These are phyloP conservation scores for Candida nitratophila DNA, from an alignment of 805 yeast species.

Conservation along the genomic window DNA sequence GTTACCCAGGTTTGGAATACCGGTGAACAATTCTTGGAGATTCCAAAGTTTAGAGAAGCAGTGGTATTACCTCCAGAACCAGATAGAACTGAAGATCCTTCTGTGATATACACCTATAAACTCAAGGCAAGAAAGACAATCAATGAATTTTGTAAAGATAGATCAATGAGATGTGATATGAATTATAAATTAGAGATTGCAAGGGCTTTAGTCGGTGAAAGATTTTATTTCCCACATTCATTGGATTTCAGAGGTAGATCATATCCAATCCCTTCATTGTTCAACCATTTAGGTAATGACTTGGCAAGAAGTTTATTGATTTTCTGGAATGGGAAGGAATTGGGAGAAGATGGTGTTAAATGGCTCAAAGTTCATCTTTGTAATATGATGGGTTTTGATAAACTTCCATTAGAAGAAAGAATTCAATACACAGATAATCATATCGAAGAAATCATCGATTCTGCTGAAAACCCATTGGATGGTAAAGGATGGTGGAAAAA, in stretches of 20 bases:
- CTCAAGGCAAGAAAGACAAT: conserved; percentile 48
- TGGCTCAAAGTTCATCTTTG: conserved; percentile 77
- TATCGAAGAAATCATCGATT: conserved; percentile 43
- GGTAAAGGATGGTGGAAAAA: conserved; percentile 58
- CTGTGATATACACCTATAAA: conserved; percentile 61
- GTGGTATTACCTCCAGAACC: conserved; percentile 50
- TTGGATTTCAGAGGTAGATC: conserved; percentile 82
- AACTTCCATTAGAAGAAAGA: conserved; percentile 61
- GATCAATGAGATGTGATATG: conserved; percentile 89
- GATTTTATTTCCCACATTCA: conserved; percentile 73
- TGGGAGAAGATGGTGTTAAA: conserved; percentile 57
- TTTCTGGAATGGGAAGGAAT: conserved; percentile 70
- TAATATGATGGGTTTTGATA: conserved; percentile 69
- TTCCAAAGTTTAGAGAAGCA: conserved; percentile 48
- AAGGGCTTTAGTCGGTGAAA: conserved; percentile 79
- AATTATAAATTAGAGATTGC: conserved; percentile 95
- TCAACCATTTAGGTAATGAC: conserved; percentile 77
- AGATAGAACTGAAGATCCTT: conserved; percentile 61
- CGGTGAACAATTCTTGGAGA: conserved; percentile 66
- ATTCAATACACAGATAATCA: conserved; percentile 51
- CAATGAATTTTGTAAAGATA: conserved; percentile 54
- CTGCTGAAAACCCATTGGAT: conserved; percentile 57
- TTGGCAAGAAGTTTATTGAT: conserved; percentile 62
- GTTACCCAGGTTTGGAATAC: conserved; percentile 82
- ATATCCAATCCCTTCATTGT: conserved; percentile 73